Evolutionary conservation across 2,329 filamentous ascomycete genomes (phyloP), one percentile per base, ranked within the genome.

Genomic region (Aspergillus pseudotamarii): DNA sequence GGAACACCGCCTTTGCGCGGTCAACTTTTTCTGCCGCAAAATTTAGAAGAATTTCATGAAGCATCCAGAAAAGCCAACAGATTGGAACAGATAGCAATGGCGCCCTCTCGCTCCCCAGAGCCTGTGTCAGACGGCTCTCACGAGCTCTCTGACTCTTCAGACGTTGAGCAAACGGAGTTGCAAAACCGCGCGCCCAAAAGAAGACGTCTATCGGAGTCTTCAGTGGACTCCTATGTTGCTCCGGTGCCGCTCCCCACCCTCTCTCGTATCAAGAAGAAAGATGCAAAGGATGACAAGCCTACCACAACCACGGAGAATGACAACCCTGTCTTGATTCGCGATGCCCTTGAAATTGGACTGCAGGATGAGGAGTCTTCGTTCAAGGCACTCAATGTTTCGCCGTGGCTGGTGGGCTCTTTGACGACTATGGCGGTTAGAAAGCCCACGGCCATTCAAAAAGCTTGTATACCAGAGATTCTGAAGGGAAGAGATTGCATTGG

Each of bases 401-500:
- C 92, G 76, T 99, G 95, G 95, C 88, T 99, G 4, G 89, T 96
- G 2, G 87, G 89, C 64, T 94, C 94, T 1, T 83, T 99, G 34
- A 79, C 83, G 23, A 83, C 85, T 32, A 88, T 92, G 86, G 92
- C 93, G 34, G 97, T 99, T 75, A 91, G 88, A 73, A 85, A 90
- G 62, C 95, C 95, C 0, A 99, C 95, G 0, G 90, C 91, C 19
- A 98, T 99, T 82, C 95, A 99, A 72, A 92, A 91, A 72, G 90
- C 89, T 58, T 96, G 92, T 75, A 98, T 99, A 72, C 94, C 94
- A 1, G 91, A 95, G 75, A 97, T 98, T 64, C 78, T 99, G 38
- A 90, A 92, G 70, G 95, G 95, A 6, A 86, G 91, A 71, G 94
- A 99, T 79, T 97, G 93, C 75, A 97, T 99, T 71, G 95, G 95